These are phyloP conservation scores for Macrolepiota albuminosa DNA, from an alignment of 768 basidiomycete species.

Conservation along the genomic window DNA sequence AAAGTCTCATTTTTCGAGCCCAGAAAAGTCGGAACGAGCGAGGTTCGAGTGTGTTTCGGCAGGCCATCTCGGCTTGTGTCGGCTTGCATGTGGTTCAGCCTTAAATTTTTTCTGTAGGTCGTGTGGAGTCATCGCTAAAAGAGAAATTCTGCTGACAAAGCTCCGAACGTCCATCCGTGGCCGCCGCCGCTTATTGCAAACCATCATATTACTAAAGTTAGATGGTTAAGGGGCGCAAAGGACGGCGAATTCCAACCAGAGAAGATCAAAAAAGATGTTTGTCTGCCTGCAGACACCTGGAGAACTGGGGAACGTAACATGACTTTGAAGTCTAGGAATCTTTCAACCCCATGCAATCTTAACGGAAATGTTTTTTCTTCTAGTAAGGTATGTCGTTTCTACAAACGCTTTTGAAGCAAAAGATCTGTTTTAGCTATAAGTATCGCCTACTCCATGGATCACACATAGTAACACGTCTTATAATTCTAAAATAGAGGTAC, in stretches of 20 bases:
- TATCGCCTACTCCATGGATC: neutral
- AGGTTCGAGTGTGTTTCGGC: neutral
- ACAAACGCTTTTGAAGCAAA: neutral
- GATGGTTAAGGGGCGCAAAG: neutral
- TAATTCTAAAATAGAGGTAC: no score
- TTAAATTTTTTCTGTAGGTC: neutral
- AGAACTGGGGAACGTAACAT: neutral
- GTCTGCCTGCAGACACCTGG: neutral
- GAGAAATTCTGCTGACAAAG: constrained; percentile 8
- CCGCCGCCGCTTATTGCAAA: neutral
- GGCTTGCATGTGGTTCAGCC: neutral
- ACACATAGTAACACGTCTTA: neutral
- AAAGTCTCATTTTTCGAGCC: neutral
- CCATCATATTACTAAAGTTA: neutral
- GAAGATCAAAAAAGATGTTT: neutral
- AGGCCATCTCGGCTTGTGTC: neutral
- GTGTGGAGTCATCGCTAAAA: neutral
- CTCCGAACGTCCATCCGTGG: neutral
- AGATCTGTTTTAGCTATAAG: neutral
- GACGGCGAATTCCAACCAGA: neutral
- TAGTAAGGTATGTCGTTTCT: neutral
- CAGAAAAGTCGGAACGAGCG: neutral
- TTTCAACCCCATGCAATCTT: neutral
- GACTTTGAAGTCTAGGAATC: neutral
- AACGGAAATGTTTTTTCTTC: neutral